Base-by-base conservation (phyloP, 139 green algal genomes). In the Bryopsis sp. region DNA sequence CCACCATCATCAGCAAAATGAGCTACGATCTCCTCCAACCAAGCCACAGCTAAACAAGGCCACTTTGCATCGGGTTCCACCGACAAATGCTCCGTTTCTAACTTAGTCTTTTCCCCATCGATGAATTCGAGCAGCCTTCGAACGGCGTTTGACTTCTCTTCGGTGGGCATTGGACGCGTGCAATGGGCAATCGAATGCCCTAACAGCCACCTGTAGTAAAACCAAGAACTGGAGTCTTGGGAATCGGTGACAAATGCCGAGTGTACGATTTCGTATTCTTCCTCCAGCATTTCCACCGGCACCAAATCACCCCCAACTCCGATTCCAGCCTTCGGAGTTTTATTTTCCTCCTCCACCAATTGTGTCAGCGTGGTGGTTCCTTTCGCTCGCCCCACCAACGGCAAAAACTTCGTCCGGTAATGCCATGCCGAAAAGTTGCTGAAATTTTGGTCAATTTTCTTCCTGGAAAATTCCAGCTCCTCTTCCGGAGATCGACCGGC, bases 401-500 rank as follows among this genome's bases (percentile, higher is more conserved):
- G 79, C 50, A 97, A 82, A 72, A 95, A 76, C 4, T 79, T 81
- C 54, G 82, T 92, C 1, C 91, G 82, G 65, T 88, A 85, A 82
- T 99, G 93, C 93, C 93, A 99, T 1, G 93, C 94, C 1, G 84
- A 95, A 78, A 97, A 98, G 80, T 99, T 98, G 72, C 71, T 87
- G 76, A 98, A 98, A 77, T 98, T 96, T n/a, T 90, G 66, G n/a
- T 89, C 79, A 26, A 98, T 94, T 72, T 90, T 86, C 31, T 80
- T 47, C 15, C 58, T 60, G 2, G 76, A 81, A 73, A 90, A 98
- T 28, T 63, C 58, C 48, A 96, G 76, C 78, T 92, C 83, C 0
- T 78, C 67, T 58, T 79, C 64, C 24, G 79, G 46, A 4, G 39
- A 35, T 22, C 79, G 26, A 48, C 79, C 82, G 72, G 89, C 79